Percentiles rank a stretch among this genome's conserved stretches.
These are phyloP conservation scores for Solanum aculeatissimum DNA, from an alignment of 305 asterid genomes.

Conservation along the genomic window DNA sequence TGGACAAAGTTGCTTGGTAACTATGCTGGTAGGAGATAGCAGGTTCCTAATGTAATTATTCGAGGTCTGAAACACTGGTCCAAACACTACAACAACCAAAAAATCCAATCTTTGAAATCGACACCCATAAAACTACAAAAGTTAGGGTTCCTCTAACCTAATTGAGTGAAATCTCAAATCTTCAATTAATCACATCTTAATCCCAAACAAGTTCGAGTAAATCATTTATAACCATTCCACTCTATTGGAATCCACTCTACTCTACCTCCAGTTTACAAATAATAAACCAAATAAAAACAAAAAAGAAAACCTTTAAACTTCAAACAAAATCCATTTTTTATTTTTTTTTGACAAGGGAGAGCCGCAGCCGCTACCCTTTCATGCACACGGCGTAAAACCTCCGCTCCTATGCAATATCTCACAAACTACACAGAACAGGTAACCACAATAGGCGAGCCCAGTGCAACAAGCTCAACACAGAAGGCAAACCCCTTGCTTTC, in stretches of 20 bases:
- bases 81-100: neutral
- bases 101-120: neutral
- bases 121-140: neutral
- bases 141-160: slow-evolving; percentile 11
- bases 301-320: too few species aligned
- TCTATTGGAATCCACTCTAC: neutral
- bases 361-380: too few species aligned
- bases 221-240: neutral
- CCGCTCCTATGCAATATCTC: too few species aligned
- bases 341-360: too few species aligned
- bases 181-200: neutral
- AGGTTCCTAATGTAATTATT: neutral
- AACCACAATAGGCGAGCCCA: too few species aligned
- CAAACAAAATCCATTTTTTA: too few species aligned
- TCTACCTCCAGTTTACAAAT: neutral
- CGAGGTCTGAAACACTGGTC: neutral
- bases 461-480: too few species aligned
- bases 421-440: too few species aligned
- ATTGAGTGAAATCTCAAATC: neutral
- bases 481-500: too few species aligned
- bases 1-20: neutral
- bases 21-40: neutral
- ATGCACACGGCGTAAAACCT: too few species aligned
- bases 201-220: neutral
- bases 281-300: neutral